A percentile compares a stretch with the other conserved stretches of the same genome.
Evolutionary conservation across 768 basidiomycete genomes (phyloP).

Genomic region (Suillus sp.): DNA sequence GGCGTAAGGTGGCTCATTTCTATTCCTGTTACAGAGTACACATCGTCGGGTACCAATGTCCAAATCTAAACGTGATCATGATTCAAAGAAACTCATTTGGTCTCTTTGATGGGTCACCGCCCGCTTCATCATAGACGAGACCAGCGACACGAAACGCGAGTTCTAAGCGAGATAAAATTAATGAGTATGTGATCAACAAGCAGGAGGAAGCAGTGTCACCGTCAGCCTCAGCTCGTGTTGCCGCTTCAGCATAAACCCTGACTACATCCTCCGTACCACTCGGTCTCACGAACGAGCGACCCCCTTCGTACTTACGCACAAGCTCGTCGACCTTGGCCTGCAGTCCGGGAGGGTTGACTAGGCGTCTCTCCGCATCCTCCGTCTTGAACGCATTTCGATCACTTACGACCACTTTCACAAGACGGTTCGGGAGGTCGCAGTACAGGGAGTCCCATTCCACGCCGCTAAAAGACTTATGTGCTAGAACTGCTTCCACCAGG

Average conservation of each 20-base stretch:
- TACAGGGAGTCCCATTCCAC: slow-evolving; percentile 93
- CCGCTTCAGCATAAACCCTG: slow-evolving; percentile 94
- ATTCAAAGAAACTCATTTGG: slow-evolving; percentile 78
- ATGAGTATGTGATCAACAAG: slow-evolving; percentile 11
- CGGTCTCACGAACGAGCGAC: slow-evolving; percentile 92
- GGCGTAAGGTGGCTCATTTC: neutral
- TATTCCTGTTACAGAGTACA: slow-evolving; percentile 3
- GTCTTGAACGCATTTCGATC: slow-evolving; percentile 87
- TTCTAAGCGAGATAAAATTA: slow-evolving; percentile 45
- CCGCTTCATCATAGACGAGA: slow-evolving; percentile 79
- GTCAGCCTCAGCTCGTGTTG: slow-evolving; percentile 70
- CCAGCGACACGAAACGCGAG: slow-evolving; percentile 86
- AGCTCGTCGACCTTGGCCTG: slow-evolving; percentile 84
- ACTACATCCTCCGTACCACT: slow-evolving; percentile 99
- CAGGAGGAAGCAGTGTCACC: slow-evolving; percentile 46
- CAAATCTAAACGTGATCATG: neutral
- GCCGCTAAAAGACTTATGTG: slow-evolving; percentile 83
- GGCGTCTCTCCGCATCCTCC: slow-evolving; percentile 88
- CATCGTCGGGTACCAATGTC: slow-evolving; percentile 3
- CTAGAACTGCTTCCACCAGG: slow-evolving; percentile 89
- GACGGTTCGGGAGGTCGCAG: slow-evolving; percentile 89
- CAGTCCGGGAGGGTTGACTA: slow-evolving; percentile 77
- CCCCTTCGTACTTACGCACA: slow-evolving; percentile 74
- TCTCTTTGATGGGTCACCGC: slow-evolving; percentile 75
- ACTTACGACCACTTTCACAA: slow-evolving; percentile 89